Base-by-base conservation (phyloP, 768 basidiomycete species). In the Amanita muscaria region DNA sequence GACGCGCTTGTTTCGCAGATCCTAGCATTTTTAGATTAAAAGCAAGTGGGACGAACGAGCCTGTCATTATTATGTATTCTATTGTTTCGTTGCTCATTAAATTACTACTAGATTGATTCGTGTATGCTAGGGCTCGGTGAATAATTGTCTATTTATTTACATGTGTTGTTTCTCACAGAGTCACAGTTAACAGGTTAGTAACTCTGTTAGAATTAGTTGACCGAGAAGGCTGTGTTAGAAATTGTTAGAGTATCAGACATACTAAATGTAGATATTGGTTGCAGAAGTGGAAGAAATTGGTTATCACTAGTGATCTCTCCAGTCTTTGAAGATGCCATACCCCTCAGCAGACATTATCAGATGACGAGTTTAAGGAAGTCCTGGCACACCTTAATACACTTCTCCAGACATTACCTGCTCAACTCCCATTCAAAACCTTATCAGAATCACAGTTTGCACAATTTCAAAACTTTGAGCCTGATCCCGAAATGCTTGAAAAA, bases 401-500 rank as follows among this genome's bases (percentile, higher is more conserved):
- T 37, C 36, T 37, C 36, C 36, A 21, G 36, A 37, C 19, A 19
- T 21, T 37, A 16, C 36, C 36, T 37, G 3, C 12, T 37, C 36
- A 37, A 37, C 18, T 37, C 3, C 36, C 36, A 37, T 37, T 37
- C 33, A 37, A 37, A 37, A 37, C 3, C 36, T 37, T 37, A 37
- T 37, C 36, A 29, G 18, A 37, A 18, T 37, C 18, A 3, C 36
- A 37, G 21, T 18, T 37, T 37, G 15, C 19, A 21, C 19, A 37
- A 37, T 37, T 37, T 14, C 14, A 21, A 18, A 31, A 34, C 21
- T 37, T 37, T 37, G 15, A 37, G 36, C 44, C 55, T 10, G 51
- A 57, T 40, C 32, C 35, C 5, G 54, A 53, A 9, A 36, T 52
- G 11, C 33, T 54, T 19, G 53, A 54, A 19, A 48, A 51, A 29